phyloP scores from a whole-genome alignment of 2,329 filamentous ascomycete genomes.

The Calonectria pteridis region DNA sequence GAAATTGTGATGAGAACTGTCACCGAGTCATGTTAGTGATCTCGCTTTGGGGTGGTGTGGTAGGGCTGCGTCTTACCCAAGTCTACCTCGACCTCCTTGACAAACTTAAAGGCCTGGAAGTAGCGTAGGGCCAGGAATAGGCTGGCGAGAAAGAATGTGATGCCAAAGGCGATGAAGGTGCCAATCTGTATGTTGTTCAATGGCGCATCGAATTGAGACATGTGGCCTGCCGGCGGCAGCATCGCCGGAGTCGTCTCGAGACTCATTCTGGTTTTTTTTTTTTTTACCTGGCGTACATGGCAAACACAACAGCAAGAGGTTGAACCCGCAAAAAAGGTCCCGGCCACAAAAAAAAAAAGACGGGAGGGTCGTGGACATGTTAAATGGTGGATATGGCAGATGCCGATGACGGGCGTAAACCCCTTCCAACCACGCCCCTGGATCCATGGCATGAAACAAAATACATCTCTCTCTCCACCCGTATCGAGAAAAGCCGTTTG shows the following conservation, averaged over 20 bases:
- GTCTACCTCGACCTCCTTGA: slow-evolving; percentile 5
- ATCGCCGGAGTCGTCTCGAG: neutral
- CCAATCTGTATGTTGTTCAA: neutral
- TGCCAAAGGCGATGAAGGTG: neutral
- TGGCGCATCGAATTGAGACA: neutral
- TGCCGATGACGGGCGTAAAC: neutral
- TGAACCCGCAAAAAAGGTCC: neutral
- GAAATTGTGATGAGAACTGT: neutral
- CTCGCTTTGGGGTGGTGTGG: neutral
- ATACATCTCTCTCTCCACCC: neutral
- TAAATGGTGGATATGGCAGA: slow-evolving; percentile 7
- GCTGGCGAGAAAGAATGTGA: slow-evolving; percentile 1
- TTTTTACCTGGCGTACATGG: neutral
- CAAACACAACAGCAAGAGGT: neutral
- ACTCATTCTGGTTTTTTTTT: neutral
- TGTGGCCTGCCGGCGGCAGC: neutral
- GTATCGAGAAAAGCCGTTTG: slow-evolving; percentile 2
- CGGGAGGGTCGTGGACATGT: neutral
- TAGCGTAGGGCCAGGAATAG: neutral
- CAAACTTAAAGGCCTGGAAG: slow-evolving; percentile 8
- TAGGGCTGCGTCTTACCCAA: neutral
- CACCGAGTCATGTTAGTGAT: neutral
- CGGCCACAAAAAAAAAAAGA: neutral
- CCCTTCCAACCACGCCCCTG: slow-evolving; percentile 1
- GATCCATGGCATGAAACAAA: slow-evolving; percentile 1